Base-by-base conservation (phyloP, 371 early-diverging fungal species). In the Haplosporangium sp. region DNA sequence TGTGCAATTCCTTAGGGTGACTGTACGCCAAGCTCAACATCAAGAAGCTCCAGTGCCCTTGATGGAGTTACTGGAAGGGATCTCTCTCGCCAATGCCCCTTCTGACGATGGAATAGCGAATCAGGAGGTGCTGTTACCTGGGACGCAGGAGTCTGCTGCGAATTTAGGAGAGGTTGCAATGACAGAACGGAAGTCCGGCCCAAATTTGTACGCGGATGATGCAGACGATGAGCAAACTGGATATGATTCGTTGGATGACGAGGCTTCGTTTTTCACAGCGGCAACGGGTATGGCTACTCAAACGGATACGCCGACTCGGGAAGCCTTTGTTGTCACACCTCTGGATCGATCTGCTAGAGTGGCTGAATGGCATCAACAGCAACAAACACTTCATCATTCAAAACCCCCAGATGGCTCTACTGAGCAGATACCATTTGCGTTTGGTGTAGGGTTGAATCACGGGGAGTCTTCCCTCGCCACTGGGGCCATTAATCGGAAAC, bases 151-250 rank as follows among this genome's bases (percentile, higher is more conserved):
- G 1, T 12, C 43, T 3, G 23, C 51, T 9, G 8, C 38, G 21
- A 51, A 9, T 8, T 45, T 55, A 42, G 48, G 36, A 0, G 67
- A 55, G 6, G 36, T 16, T 21, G 59, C 45, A 1, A 40, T 11
- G 7, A 64, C 57, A 42, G 68, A 59, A 20, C 20, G 46, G 14
- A 23, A 52, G 1, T 20, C 57, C 20, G 62, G 62, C 1, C 62
- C 51, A 4, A 52, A 53, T 6, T 16, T 72, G 20, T 59, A 77
- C 20, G 72, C 64, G 0, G 74, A 71, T 10, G 79, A 77, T 29
- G 79, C 79, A 2, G 79, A 77, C 14, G 79, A 77, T 43, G 79
- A 77, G 43, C 72, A 77, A 42, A 77, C 79, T 1, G 79, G 79
- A 21, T 77, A 77, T 48, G 79, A 77, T 50, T 77, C 79, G 9